phyloP scores from a whole-genome alignment of 148 eudicot genomes.

The Chenopodium suecicum region DNA sequence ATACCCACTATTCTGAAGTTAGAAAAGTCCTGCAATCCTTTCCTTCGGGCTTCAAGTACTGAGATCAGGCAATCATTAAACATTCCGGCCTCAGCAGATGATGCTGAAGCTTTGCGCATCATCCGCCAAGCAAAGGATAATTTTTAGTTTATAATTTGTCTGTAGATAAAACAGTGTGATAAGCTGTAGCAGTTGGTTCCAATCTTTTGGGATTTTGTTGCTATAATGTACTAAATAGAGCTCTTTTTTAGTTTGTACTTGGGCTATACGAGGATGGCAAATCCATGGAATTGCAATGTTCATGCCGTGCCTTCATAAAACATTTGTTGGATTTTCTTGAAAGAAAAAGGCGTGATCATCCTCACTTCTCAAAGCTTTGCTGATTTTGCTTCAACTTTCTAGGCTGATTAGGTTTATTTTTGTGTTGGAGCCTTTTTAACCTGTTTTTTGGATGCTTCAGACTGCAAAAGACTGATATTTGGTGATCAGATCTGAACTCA shows the following conservation, averaged over 20 bases:
- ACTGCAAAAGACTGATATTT: background rate
- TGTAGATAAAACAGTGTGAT: conserved; percentile 7
- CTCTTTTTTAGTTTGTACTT: background rate
- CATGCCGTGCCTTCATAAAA: background rate
- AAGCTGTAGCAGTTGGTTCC: background rate
- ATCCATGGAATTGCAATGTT: background rate
- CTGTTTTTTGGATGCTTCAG: background rate
- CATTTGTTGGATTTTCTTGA: background rate
- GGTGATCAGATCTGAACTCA: background rate
- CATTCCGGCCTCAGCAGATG: conserved; percentile 53
- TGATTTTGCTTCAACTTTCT: background rate
- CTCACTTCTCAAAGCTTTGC: background rate
- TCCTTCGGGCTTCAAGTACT: conserved; percentile 63
- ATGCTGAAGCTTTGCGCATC: conserved; percentile 61
- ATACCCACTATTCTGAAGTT: conserved; percentile 70
- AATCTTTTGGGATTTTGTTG: background rate
- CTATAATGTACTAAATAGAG: conserved; percentile 9
- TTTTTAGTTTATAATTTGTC: conserved; percentile 37
- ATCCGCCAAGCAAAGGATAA: conserved; percentile 78
- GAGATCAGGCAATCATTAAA: conserved; percentile 63
- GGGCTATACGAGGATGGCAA: background rate
- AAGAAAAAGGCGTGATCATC: background rate
- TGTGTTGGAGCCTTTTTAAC: background rate
- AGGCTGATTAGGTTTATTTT: background rate
- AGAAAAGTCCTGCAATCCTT: conserved; percentile 81